A percentile compares a stretch with the other conserved stretches of the same genome.
Evolutionary conservation across 495 filamentous ascomycete species (phyloP).

Genomic region (Penicillium angulare): DNA sequence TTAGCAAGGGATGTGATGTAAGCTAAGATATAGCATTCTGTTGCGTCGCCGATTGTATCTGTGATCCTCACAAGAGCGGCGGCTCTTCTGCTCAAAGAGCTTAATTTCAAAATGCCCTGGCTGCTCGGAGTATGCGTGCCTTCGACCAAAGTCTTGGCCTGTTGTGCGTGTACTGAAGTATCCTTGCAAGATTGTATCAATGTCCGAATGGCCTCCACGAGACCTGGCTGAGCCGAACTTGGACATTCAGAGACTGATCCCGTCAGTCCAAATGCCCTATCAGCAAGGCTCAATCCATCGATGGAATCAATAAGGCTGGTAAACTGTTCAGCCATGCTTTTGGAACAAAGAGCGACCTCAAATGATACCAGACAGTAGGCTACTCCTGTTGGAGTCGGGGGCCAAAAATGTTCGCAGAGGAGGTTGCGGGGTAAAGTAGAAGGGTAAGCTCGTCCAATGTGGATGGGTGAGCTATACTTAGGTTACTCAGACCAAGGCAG

Average conservation of each 20-base stretch:
- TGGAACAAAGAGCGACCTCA: not conserved
- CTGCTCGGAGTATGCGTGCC: not conserved
- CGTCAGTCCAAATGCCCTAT: not conserved
- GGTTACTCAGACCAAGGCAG: no score
- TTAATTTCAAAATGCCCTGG: not conserved
- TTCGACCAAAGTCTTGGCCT: not conserved
- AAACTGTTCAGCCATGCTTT: not conserved
- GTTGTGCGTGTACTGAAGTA: not conserved
- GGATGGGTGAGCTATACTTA: not conserved
- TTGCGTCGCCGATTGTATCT: not conserved
- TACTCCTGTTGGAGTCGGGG: not conserved
- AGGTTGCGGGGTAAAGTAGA: not conserved
- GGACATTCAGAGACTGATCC: not conserved
- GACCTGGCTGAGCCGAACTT: not conserved
- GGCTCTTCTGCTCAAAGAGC: not conserved
- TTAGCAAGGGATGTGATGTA: not conserved
- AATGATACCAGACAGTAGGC: not conserved
- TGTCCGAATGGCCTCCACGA: not conserved
- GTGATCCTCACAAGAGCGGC: not conserved
- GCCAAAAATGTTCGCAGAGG: not conserved
- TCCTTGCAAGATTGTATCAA: not conserved
- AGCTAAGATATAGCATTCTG: not conserved
- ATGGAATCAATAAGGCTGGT: not conserved
- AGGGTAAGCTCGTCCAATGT: not conserved
- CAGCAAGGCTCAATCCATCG: not conserved